A percentile compares a stretch with the other conserved stretches of the same genome.
Conservation (phyloP, 2,329 filamentous ascomycete genomes). For the Paecilomyces variotii region DNA sequence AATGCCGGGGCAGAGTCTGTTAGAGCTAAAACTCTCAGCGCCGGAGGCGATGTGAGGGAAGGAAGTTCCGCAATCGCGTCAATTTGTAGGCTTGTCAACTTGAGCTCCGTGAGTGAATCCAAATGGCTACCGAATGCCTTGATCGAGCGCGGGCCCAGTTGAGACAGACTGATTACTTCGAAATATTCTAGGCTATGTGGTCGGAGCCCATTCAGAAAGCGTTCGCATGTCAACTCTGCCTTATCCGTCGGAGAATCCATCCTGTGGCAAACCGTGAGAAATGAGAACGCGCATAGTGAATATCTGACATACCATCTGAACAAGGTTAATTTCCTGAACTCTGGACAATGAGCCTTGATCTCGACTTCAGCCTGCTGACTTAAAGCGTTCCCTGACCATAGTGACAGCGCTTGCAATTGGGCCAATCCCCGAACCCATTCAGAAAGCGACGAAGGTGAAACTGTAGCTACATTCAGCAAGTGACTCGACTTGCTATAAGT, state of each 20-base stretch:
- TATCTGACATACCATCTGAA: conserved; percentile 40
- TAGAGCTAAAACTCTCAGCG: conserved; percentile 43
- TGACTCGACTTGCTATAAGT: neutral
- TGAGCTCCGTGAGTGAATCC: conserved; percentile 47
- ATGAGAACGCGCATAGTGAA: neutral
- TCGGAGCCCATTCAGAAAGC: conserved; percentile 50
- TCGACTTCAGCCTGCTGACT: conserved; percentile 46
- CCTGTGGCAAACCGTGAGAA: conserved; percentile 21
- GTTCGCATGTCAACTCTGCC: conserved; percentile 51
- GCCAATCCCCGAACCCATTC: conserved; percentile 53
- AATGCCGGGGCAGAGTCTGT: conserved; percentile 36
- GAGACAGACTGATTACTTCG: conserved; percentile 49
- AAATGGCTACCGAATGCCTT: conserved; percentile 45
- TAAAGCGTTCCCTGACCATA: conserved; percentile 56
- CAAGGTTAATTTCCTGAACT: conserved; percentile 54
- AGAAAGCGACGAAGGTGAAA: conserved; percentile 46
- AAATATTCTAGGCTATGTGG: conserved; percentile 53
- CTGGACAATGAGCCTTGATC: conserved; percentile 51
- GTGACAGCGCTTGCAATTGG: conserved; percentile 49
- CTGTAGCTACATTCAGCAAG: conserved; percentile 14
- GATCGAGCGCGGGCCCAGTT: conserved; percentile 49
- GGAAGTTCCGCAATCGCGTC: conserved; percentile 36
- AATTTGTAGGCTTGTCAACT: conserved; percentile 41
- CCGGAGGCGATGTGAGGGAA: conserved; percentile 13
- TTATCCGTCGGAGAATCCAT: conserved; percentile 24